phyloP scores from a whole-genome alignment of 768 basidiomycete species.

The Pleurotus giganteus region DNA sequence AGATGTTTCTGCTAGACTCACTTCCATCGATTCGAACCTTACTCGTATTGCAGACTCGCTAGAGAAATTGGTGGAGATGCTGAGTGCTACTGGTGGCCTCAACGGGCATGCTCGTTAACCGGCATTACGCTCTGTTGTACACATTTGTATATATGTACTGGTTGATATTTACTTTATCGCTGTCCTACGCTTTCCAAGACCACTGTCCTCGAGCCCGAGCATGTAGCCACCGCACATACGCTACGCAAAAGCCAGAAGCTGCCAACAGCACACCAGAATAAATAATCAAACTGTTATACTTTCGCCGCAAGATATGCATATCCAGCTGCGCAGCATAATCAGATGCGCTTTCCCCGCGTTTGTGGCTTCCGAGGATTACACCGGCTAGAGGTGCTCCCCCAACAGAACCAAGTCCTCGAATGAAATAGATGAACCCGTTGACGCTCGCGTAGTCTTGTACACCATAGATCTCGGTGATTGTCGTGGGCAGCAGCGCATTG shows the following conservation, averaged over 20 bases:
- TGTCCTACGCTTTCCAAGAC: constrained; percentile 36
- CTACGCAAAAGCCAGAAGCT: constrained; percentile 34
- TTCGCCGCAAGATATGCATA: constrained; percentile 18
- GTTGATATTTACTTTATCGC: not conserved
- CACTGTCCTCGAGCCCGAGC: constrained; percentile 36
- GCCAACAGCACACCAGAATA: constrained; percentile 36
- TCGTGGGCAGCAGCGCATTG: constrained; percentile 36
- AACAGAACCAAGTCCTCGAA: constrained; percentile 34
- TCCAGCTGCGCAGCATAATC: not conserved
- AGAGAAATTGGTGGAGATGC: constrained; percentile 28
- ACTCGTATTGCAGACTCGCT: constrained; percentile 33
- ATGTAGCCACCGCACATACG: constrained; percentile 41
- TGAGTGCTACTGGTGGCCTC: constrained; percentile 3
- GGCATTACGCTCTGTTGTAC: not conserved
- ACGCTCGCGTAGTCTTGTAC: constrained; percentile 33
- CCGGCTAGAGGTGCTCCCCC: constrained; percentile 37
- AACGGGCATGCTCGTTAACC: constrained; percentile 2
- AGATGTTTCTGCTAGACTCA: constrained; percentile 27
- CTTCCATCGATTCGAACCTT: constrained; percentile 34
- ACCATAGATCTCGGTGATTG: constrained; percentile 35
- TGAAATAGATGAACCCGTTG: constrained; percentile 34
- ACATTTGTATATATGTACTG: not conserved
- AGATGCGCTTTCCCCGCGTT: constrained; percentile 16
- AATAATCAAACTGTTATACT: constrained; percentile 35
- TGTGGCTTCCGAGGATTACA: constrained; percentile 32